Conservation (phyloP, 2,329 filamentous ascomycete species). For the Epichloe sibirici region DNA sequence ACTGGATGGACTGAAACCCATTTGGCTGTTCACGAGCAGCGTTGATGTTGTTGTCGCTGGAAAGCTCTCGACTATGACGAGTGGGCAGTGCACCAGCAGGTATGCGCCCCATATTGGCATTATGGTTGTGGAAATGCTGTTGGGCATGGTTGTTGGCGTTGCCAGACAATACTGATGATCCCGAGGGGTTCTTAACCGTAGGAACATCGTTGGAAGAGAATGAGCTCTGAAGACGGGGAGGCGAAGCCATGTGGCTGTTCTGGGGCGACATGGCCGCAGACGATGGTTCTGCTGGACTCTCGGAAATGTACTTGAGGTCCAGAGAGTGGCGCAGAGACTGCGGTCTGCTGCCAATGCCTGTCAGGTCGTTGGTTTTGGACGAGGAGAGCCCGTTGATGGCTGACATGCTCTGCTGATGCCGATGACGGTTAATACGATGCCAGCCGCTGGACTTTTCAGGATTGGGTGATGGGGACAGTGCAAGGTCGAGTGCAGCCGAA, state of each 20-base stretch:
- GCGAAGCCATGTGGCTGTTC: constrained; percentile 44
- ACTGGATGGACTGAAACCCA: constrained; percentile 50
- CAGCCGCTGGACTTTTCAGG: constrained; percentile 45
- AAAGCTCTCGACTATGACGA: constrained; percentile 64
- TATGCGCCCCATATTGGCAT: constrained; percentile 69
- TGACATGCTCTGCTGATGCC: constrained; percentile 49
- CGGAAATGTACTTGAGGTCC: constrained; percentile 39
- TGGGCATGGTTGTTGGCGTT: constrained; percentile 48
- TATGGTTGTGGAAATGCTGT: constrained; percentile 63
- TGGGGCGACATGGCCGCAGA: constrained; percentile 32
- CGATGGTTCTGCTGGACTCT: constrained; percentile 27
- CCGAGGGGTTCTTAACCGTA: constrained; percentile 61
- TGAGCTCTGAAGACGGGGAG: constrained; percentile 71
- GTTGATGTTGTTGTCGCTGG: constrained; percentile 32
- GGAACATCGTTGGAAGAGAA: constrained; percentile 86
- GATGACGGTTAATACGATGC: constrained; percentile 52
- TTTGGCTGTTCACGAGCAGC: constrained; percentile 30
- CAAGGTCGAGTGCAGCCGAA: constrained; percentile 69
- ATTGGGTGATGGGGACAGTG: constrained; percentile 54
- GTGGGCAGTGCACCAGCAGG: constrained; percentile 52
- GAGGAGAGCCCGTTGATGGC: constrained; percentile 30
- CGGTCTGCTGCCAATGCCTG: constrained; percentile 34
- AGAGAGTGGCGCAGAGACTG: constrained; percentile 45
- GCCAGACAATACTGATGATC: constrained; percentile 27
- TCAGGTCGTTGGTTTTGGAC: constrained; percentile 32